phyloP scores from a whole-genome alignment of 1,139 yeast genomes.

The Nakaseomyces glabratus region DNA sequence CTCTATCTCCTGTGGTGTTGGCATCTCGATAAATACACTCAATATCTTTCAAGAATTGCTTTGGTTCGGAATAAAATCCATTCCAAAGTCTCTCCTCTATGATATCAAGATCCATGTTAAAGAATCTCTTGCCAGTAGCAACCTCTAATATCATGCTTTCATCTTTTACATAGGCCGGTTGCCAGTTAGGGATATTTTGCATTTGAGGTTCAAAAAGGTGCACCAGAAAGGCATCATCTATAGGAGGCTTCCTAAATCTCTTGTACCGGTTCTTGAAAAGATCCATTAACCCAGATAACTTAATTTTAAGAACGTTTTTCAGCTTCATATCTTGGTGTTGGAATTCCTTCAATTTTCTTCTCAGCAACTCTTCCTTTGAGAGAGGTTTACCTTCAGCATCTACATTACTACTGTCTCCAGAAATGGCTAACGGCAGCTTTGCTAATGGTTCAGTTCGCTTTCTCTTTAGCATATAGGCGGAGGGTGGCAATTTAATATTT shows the following conservation, averaged over 20 bases:
- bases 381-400: conserved; percentile 22
- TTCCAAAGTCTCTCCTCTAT: conserved; percentile 96
- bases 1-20: conserved; percentile 68
- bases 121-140: conserved; percentile 60
- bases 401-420: conserved; percentile 12
- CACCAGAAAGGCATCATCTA: conserved; percentile 63
- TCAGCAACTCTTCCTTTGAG: conserved; percentile 21
- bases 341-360: conserved; percentile 38
- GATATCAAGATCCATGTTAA: conserved; percentile 88
- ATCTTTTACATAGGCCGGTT: conserved; percentile 45
- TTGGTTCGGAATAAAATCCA: conserved; percentile 89
- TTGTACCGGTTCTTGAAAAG: conserved; percentile 77
- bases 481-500: conserved; percentile 61
- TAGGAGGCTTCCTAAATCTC: conserved; percentile 79
- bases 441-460: conserved; percentile 35
- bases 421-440: conserved; percentile 36
- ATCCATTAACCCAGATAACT: conserved; percentile 83
- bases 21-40: conserved; percentile 79
- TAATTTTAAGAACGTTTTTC: conserved; percentile 75
- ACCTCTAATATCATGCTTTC: conserved; percentile 77
- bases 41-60: conserved; percentile 76
- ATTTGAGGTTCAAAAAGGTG: conserved; percentile 65
- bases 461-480: conserved; percentile 36
- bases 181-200: conserved; percentile 28
- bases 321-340: conserved; percentile 70